Conservation (phyloP, 495 filamentous ascomycete species). For the Xylaria telfairii region DNA sequence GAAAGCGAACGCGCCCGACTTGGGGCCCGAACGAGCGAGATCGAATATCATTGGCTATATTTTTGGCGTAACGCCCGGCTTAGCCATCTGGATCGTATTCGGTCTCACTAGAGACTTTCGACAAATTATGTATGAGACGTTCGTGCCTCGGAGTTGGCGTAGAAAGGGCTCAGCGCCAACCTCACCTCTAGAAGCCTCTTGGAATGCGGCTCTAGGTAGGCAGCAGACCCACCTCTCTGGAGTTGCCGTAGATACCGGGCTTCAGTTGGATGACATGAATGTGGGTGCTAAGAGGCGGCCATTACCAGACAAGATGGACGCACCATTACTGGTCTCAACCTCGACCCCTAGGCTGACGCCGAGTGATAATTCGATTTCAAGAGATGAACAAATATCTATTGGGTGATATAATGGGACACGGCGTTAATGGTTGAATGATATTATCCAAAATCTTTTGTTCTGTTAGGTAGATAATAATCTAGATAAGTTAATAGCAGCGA, state of each 20-base stretch:
- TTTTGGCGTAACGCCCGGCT: slow-evolving; percentile 32
- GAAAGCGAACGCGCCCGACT: slow-evolving; percentile 25
- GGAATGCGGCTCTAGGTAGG: background rate
- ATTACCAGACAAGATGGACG: slow-evolving; percentile 7
- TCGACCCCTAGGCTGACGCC: background rate
- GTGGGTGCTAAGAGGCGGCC: background rate
- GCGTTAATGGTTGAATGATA: background rate
- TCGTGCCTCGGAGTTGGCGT: slow-evolving; percentile 24
- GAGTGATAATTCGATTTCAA: background rate
- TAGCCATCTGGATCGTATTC: slow-evolving; percentile 34
- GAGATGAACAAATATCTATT: background rate
- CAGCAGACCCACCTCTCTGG: slow-evolving; percentile 8
- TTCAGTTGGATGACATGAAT: slow-evolving; percentile 16
- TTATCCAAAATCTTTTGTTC: background rate
- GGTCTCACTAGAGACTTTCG: slow-evolving; percentile 32
- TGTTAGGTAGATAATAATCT: background rate
- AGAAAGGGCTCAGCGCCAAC: background rate
- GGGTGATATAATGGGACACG: background rate
- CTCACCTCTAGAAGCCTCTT: background rate
- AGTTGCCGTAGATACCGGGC: background rate
- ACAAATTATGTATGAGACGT: slow-evolving; percentile 32
- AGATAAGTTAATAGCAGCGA: background rate
- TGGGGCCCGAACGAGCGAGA: slow-evolving; percentile 28
- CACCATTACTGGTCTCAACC: background rate
- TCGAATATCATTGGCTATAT: slow-evolving; percentile 36